phyloP scores from a whole-genome alignment of 2,329 filamentous ascomycete species.

The Cercospora zeina region DNA sequence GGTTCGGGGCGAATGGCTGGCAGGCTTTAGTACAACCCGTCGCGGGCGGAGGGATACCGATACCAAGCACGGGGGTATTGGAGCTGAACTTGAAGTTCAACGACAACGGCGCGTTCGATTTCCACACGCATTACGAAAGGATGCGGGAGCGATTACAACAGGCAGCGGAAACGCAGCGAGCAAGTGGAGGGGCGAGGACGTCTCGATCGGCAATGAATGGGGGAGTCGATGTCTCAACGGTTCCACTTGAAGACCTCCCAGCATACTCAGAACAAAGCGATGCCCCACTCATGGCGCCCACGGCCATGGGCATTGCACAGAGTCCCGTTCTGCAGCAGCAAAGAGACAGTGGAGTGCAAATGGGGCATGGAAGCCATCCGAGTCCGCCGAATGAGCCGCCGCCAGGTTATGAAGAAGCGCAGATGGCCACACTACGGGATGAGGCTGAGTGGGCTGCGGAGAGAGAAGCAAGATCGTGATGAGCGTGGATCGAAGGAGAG shows the following conservation, averaged over 20 bases:
- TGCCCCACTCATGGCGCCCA: constrained; percentile 42
- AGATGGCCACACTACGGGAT: constrained; percentile 74
- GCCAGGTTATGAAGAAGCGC: constrained; percentile 87
- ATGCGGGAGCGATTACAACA: constrained; percentile 82
- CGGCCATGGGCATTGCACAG: constrained; percentile 37
- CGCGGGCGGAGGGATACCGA: constrained; percentile 76
- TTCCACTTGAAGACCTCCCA: constrained; percentile 83
- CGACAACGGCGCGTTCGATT: constrained; percentile 93
- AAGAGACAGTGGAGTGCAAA: constrained; percentile 25
- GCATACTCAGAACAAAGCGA: constrained; percentile 70
- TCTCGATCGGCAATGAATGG: constrained; percentile 34
- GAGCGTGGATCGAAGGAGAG: not conserved
- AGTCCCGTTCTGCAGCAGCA: constrained; percentile 25
- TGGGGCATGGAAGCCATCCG: constrained; percentile 11
- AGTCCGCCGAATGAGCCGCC: constrained; percentile 71
- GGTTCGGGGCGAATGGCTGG: constrained; percentile 93
- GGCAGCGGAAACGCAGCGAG: constrained; percentile 69
- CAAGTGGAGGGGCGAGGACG: constrained; percentile 39
- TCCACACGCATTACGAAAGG: constrained; percentile 76
- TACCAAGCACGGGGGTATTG: constrained; percentile 67
- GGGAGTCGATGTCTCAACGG: constrained; percentile 60
- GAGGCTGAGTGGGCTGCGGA: constrained; percentile 61
- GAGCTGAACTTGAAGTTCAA: constrained; percentile 87
- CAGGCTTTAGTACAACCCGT: constrained; percentile 77
- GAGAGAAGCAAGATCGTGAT: constrained; percentile 32